These are phyloP conservation scores for Orbilia ellipsospora DNA, from an alignment of 2,329 filamentous ascomycete genomes.

Conservation along the genomic window DNA sequence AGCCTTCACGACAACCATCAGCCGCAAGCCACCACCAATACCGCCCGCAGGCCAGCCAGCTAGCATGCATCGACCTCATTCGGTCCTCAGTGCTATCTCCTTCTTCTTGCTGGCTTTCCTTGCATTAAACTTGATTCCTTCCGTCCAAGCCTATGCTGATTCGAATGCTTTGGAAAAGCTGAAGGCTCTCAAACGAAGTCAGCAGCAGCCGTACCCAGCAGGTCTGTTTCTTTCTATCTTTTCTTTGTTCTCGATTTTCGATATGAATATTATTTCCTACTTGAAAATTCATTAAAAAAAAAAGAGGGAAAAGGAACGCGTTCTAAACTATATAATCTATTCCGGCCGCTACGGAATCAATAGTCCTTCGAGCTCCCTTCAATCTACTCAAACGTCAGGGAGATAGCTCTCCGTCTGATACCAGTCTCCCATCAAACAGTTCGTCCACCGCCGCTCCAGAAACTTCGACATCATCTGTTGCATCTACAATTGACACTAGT, in stretches of 20 bases:
- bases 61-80: constrained; percentile 25
- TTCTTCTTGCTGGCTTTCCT: constrained; percentile 26
- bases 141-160: constrained; percentile 29
- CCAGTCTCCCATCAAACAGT: constrained; percentile 25
- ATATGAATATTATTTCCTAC: background rate
- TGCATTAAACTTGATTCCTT: constrained; percentile 28
- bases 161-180: constrained; percentile 47
- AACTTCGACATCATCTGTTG: constrained; percentile 14
- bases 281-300: too few species aligned
- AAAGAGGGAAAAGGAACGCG: too few species aligned
- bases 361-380: constrained; percentile 25
- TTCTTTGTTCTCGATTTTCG: background rate
- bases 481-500: constrained; percentile 3
- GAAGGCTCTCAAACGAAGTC: constrained; percentile 42
- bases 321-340: too few species aligned
- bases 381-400: constrained; percentile 42
- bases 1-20: constrained; percentile 9
- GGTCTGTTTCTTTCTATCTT: background rate
- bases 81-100: constrained; percentile 19
- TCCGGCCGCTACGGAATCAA: background rate
- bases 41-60: background rate
- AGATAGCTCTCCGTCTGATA: constrained; percentile 9
- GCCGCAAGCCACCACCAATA: constrained; percentile 24
- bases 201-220: constrained; percentile 20
- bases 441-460: constrained; percentile 20